Percentiles rank a stretch among this genome's conserved stretches.
Conservation (phyloP, 1,284 basidiomycete species). For the Moesziomyces sp. region DNA sequence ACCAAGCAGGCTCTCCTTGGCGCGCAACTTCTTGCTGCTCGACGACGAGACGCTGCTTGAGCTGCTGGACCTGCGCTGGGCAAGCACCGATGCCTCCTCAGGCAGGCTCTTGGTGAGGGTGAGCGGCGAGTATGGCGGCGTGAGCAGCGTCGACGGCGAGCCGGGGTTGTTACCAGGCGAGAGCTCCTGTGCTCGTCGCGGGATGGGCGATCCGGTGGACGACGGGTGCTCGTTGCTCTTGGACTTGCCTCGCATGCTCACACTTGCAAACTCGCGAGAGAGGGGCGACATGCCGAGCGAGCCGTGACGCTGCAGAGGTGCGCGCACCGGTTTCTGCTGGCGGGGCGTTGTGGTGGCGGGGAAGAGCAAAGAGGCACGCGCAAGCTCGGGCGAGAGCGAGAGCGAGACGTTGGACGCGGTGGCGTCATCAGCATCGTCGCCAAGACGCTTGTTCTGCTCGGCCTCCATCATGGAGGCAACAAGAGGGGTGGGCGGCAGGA, state of each 20-base stretch:
- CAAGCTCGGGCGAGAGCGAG: constrained; percentile 23
- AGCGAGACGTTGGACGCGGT: constrained; percentile 8
- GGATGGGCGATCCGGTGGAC: constrained; percentile 28
- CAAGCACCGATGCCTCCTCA: constrained; percentile 22
- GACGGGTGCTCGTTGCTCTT: constrained; percentile 43
- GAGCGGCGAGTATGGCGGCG: constrained; percentile 54
- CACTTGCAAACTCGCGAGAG: constrained; percentile 49
- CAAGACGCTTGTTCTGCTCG: constrained; percentile 33
- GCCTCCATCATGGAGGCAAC: constrained; percentile 46
- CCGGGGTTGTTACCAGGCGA: constrained; percentile 19
- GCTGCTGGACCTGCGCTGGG: constrained; percentile 36
- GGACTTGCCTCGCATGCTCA: constrained; percentile 49
- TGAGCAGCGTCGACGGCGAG: constrained; percentile 46
- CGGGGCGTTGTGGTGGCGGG: constrained; percentile 27
- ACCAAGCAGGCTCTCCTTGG: constrained; percentile 46
- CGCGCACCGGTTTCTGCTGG: constrained; percentile 23
- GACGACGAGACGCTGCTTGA: constrained; percentile 41
- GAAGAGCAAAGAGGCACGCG: constrained; percentile 17
- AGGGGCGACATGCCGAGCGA: constrained; percentile 57
- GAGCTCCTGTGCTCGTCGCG: constrained; percentile 33
- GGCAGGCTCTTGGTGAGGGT: constrained; percentile 34
- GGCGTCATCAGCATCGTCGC: constrained; percentile 7
- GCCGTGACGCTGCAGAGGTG: constrained; percentile 44
- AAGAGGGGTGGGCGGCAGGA: constrained; percentile 60
- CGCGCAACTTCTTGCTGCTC: constrained; percentile 40